A percentile compares a stretch with the other conserved stretches of the same genome.
phyloP scores from a whole-genome alignment of 495 filamentous ascomycete species.

The Pyrenula massariospora region DNA sequence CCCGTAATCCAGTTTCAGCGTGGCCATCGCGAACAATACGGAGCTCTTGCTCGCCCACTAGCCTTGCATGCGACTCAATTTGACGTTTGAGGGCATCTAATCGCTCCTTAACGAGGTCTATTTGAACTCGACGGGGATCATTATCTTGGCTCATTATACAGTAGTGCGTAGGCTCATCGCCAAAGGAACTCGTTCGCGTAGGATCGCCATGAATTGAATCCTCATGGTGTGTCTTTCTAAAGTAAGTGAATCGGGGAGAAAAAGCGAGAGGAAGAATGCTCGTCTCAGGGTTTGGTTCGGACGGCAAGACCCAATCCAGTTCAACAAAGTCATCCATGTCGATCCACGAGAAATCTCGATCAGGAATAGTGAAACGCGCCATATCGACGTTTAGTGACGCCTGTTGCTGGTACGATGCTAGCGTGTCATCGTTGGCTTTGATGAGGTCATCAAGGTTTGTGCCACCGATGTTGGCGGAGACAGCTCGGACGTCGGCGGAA shows the following conservation, averaged over 20 bases:
- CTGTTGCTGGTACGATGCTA: slow-evolving; percentile 44
- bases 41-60: slow-evolving; percentile 53
- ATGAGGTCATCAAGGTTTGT: slow-evolving; percentile 64
- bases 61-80: slow-evolving; percentile 55
- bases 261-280: slow-evolving; percentile 87
- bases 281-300: slow-evolving; percentile 81
- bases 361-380: slow-evolving; percentile 85
- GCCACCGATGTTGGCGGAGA: slow-evolving; percentile 79
- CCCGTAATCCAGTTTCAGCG: slow-evolving; percentile 36
- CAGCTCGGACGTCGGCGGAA: slow-evolving; percentile 83
- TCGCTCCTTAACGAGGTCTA: slow-evolving; percentile 68
- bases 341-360: slow-evolving; percentile 89
- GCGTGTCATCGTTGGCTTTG: slow-evolving; percentile 45
- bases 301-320: slow-evolving; percentile 88
- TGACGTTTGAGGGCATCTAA: slow-evolving; percentile 69
- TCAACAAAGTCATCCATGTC: slow-evolving; percentile 99
- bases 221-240: slow-evolving; percentile 88
- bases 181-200: slow-evolving; percentile 71
- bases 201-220: slow-evolving; percentile 55
- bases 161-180: slow-evolving; percentile 80
- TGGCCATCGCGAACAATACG: slow-evolving; percentile 43
- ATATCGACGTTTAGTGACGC: slow-evolving; percentile 50
- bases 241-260: slow-evolving; percentile 91
- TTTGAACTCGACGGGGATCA: slow-evolving; percentile 82
- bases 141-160: slow-evolving; percentile 93